phyloP scores from a whole-genome alignment of 441 rosid species.

The Populus trichocarpa region DNA sequence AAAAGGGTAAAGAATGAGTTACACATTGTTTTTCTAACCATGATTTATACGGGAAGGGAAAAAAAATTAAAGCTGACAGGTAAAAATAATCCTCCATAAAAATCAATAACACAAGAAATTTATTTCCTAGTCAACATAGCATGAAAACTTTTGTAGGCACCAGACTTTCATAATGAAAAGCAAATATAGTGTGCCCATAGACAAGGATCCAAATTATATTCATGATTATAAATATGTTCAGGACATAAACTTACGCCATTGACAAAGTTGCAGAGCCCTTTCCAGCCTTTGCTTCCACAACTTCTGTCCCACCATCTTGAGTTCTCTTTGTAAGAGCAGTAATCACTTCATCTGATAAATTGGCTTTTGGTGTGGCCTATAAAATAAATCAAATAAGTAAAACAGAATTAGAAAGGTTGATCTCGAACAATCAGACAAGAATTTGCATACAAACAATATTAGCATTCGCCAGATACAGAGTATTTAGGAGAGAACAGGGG shows the following conservation, averaged over 20 bases:
- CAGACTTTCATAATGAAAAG: background rate
- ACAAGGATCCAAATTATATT: background rate
- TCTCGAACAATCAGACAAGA: background rate
- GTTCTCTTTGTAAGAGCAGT: conserved; percentile 88
- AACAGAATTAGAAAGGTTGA: conserved; percentile 9
- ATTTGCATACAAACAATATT: background rate
- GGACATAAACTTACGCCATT: conserved; percentile 74
- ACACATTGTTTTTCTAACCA: too few relatives aligned
- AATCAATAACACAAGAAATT: too few relatives aligned
- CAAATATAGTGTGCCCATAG: background rate
- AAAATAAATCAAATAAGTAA: conserved; percentile 4
- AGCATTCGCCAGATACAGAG: background rate
- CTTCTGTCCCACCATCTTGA: conserved; percentile 97
- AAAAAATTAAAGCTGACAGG: too few relatives aligned
- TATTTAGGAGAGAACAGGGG: background rate
- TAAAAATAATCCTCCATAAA: too few relatives aligned
- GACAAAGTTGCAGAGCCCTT: conserved; percentile 97
- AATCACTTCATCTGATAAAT: conserved; percentile 57
- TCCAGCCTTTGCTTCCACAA: conserved; percentile 98
- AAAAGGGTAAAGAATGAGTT: too few relatives aligned
- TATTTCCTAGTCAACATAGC: background rate
- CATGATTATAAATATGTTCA: background rate
- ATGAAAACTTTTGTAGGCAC: background rate
- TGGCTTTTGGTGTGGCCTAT: conserved; percentile 89
- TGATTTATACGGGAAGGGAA: too few relatives aligned